These are phyloP conservation scores for Exophiala mesophila DNA, from an alignment of 2,329 filamentous ascomycete species.

Conservation along the genomic window DNA sequence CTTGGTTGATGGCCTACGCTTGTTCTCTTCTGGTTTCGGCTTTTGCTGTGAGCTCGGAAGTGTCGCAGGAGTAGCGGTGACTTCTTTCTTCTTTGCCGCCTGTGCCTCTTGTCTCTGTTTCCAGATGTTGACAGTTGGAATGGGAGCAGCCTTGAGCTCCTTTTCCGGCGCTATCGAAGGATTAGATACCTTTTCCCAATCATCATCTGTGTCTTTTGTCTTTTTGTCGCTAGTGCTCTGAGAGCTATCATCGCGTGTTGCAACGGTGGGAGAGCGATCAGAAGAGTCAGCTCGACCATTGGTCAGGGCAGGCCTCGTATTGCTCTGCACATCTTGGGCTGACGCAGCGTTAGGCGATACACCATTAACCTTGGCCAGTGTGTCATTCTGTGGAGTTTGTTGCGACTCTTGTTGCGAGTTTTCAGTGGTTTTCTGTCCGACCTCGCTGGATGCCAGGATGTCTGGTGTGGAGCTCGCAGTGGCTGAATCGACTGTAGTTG, in stretches of 20 bases:
- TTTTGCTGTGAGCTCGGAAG: slow-evolving; percentile 17
- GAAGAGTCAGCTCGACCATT: slow-evolving; percentile 14
- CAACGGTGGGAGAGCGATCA: slow-evolving; percentile 5
- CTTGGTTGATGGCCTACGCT: slow-evolving; percentile 14
- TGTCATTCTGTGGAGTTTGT: background rate
- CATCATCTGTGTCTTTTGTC: slow-evolving; percentile 49
- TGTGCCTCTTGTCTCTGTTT: slow-evolving; percentile 67
- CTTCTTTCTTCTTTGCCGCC: slow-evolving; percentile 46
- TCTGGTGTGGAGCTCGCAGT: background rate
- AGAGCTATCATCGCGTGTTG: slow-evolving; percentile 30
- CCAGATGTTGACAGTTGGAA: slow-evolving; percentile 86
- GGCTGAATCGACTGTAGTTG: slow-evolving; percentile 30
- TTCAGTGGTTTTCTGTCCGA: slow-evolving; percentile 28
- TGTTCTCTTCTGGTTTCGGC: slow-evolving; percentile 31
- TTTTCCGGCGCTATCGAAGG: slow-evolving; percentile 39
- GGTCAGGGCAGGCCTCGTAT: slow-evolving; percentile 50
- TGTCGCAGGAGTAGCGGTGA: slow-evolving; percentile 9
- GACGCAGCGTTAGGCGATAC: slow-evolving; percentile 35
- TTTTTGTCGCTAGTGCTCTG: slow-evolving; percentile 43
- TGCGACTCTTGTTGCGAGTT: background rate
- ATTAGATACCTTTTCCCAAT: slow-evolving; percentile 56
- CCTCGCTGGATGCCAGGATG: slow-evolving; percentile 47
- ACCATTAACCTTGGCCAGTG: background rate
- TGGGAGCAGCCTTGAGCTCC: slow-evolving; percentile 72
- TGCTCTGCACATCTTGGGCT: slow-evolving; percentile 57